These are phyloP conservation scores for Lipomyces spencermartinsiae DNA, from an alignment of 805 yeast species.

Conservation along the genomic window DNA sequence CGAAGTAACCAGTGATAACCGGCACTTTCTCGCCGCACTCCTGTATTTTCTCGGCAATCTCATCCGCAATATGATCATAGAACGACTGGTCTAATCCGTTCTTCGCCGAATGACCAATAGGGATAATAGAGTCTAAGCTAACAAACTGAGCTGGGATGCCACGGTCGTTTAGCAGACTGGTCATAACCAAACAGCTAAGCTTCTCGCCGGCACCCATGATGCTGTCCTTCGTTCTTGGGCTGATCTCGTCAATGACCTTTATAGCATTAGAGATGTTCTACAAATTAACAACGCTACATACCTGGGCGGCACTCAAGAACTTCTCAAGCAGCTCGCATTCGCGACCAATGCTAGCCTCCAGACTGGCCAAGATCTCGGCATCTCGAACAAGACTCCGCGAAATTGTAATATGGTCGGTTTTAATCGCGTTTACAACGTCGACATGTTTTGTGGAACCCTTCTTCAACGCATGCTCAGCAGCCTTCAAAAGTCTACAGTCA, in stretches of 20 bases:
- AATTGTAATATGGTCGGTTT: constrained; percentile 78
- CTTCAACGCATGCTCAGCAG: constrained; percentile 69
- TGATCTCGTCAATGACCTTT: constrained; percentile 84
- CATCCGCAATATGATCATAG: constrained; percentile 58
- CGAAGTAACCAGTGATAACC: constrained; percentile 95
- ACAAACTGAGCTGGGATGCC: constrained; percentile 81
- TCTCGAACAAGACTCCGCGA: constrained; percentile 62
- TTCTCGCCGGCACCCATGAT: constrained; percentile 95
- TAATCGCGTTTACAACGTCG: constrained; percentile 66
- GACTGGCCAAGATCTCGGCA: constrained; percentile 54
- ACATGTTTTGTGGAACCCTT: constrained; percentile 58
- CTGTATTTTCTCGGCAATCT: constrained; percentile 56
- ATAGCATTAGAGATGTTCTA: not conserved
- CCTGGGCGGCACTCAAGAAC: constrained; percentile 80
- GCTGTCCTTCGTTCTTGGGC: constrained; percentile 83
- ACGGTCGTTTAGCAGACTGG: constrained; percentile 79
- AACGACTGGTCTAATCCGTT: constrained; percentile 70
- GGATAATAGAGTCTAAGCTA: constrained; percentile 76
- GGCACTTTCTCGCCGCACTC: constrained; percentile 58
- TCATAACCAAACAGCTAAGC: constrained; percentile 86
- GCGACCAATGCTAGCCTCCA: constrained; percentile 62
- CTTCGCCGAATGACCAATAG: constrained; percentile 60
- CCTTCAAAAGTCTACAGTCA: constrained; percentile 61
- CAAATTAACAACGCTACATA: not conserved
- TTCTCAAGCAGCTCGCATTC: constrained; percentile 75